Evolutionary conservation across 169 alveolate genomes (phyloP), one percentile per base, ranked within the genome.

Genomic region (Babesia bovis): DNA sequence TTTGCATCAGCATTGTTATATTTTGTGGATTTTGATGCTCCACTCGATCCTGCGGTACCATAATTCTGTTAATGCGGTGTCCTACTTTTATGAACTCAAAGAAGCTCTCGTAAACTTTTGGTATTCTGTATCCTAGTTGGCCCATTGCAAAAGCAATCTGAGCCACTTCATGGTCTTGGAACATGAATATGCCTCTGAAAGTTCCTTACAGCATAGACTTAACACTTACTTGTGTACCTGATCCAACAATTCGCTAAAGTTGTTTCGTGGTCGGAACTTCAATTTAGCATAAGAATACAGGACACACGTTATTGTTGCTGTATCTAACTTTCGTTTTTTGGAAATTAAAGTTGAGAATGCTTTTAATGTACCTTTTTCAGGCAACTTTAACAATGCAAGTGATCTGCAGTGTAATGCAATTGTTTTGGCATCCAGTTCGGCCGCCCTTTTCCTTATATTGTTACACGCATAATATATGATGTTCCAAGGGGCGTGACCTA

Each of bases 401-500:
- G 84, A 70, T 47, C 84, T 56, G 3, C 58, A 17, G 47, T 81
- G 88, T 5, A 81, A 26, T 1, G 83, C 83, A 38, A 81, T 81
- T 13, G 88, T 36, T 52, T 81, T 81, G 0, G 60, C 44, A 45
- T 71, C 79, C 59, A 81, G 72, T 12, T 36, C 21, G 23, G 51
- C 33, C 3, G 73, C 65, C 6, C 51, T 33, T 32, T 59, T 70
- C 47, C 73, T 41, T 15, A 81, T 60, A n/a, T 59, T 28, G 59
- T 81, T 81, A 53, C 84, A 70, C 17, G 88, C 57, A 25, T 63
- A 82, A 47, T 70, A 81, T 17, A 81, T 40, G 9, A 81, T 41
- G 19, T 51, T 36, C 88, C 88, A 81, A 12, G 88, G 88, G 13
- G 70, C 49, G 47, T 59, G 67, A 13, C 84, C 84, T 32, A 81